Evolutionary conservation across 495 filamentous ascomycete species (phyloP).

Genomic region (Aspergillus coremiiformis): DNA sequence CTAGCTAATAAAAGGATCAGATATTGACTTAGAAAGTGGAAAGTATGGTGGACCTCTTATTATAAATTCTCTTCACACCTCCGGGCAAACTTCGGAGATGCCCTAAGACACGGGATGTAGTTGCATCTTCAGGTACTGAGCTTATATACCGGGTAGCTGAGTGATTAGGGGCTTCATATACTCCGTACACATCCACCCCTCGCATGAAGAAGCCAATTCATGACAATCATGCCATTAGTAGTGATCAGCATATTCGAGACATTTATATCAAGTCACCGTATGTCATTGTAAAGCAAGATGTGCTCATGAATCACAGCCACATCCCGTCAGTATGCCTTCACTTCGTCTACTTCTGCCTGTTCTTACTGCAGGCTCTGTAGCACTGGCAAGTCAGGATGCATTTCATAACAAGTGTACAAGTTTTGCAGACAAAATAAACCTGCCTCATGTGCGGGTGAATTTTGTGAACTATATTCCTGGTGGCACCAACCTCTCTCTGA

Average conservation of each 20-base stretch:
- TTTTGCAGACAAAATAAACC: constrained; percentile 28
- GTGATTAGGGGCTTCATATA: no score
- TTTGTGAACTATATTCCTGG: constrained; percentile 37
- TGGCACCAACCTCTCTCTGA: constrained; percentile 42
- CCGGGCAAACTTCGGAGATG: constrained; percentile 8
- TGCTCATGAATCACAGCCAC: background rate
- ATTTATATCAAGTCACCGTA: background rate
- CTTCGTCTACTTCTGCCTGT: constrained; percentile 13
- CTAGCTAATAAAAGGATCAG: no score
- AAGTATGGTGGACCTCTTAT: no score
- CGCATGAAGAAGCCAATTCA: no score
- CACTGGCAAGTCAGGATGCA: constrained; percentile 17
- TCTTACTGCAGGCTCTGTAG: constrained; percentile 20
- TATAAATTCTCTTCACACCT: background rate
- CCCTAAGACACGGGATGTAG: background rate
- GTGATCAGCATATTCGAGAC: background rate
- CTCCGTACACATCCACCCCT: no score
- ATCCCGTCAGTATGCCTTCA: constrained; percentile 7
- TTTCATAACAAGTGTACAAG: constrained; percentile 26
- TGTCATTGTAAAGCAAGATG: background rate
- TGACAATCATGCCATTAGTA: background rate
- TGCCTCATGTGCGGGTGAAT: constrained; percentile 32
- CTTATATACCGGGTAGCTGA: no score
- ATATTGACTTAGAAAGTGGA: no score
- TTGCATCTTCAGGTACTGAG: background rate